Conservation (phyloP, 768 basidiomycete genomes). For the Mycena maculata region DNA sequence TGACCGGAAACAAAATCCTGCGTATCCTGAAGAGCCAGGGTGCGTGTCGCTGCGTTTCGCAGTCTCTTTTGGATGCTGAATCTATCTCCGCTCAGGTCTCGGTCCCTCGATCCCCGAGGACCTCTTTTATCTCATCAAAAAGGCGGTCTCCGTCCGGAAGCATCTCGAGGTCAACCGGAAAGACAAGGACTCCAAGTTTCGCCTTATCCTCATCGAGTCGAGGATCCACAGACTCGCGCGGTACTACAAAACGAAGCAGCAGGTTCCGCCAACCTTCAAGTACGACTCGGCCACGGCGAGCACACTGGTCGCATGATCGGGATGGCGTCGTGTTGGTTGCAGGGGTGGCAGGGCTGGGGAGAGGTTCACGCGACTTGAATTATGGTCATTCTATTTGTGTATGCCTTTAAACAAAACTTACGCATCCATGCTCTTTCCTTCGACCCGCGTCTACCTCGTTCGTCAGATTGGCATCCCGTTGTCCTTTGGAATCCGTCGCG, state of each 20-base stretch:
- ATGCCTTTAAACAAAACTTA: constrained; percentile 34
- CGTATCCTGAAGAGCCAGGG: constrained; percentile 96
- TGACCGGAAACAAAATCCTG: constrained; percentile 99
- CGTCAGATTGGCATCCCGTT: no score
- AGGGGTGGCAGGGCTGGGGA: constrained; percentile 13
- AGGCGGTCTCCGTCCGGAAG: constrained; percentile 99
- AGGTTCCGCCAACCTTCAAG: constrained; percentile 98
- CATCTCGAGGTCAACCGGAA: constrained; percentile 98
- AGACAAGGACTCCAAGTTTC: constrained; percentile 97
- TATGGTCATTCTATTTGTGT: constrained; percentile 34
- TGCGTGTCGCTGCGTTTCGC: constrained; percentile 51
- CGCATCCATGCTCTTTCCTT: constrained; percentile 30
- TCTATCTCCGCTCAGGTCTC: constrained; percentile 70
- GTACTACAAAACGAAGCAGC: constrained; percentile 99
- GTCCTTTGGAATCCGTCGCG: no score
- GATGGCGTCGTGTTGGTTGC: constrained; percentile 8
- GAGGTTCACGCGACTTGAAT: constrained; percentile 27
- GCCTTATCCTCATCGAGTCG: constrained; percentile 98
- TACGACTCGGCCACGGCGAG: constrained; percentile 97
- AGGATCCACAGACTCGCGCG: constrained; percentile 97
- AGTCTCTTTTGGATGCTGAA: constrained; percentile 40
- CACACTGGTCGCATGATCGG: constrained; percentile 81
- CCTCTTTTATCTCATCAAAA: constrained; percentile 99
- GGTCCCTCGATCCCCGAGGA: constrained; percentile 98
- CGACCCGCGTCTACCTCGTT: background rate